These are phyloP conservation scores for Pedinophyceae sp. DNA, from an alignment of 139 green algal genomes.

Conservation along the genomic window DNA sequence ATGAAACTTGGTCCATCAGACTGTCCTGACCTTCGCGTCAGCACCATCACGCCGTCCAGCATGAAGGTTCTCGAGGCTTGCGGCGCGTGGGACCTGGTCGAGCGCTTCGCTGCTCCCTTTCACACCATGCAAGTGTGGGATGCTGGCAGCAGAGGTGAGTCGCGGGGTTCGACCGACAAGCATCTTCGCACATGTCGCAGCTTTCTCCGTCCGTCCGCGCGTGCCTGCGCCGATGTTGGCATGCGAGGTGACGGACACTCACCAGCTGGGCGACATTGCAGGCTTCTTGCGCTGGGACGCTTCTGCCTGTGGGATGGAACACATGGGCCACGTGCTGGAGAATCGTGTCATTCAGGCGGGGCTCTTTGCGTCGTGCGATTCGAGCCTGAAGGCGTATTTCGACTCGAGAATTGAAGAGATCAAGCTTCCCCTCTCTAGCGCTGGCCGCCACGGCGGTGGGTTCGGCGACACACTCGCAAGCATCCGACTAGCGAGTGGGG, in stretches of 20 bases:
- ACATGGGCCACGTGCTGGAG: constrained; percentile 3
- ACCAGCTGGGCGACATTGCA: no score
- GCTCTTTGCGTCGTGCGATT: not conserved
- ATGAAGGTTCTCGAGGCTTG: not conserved
- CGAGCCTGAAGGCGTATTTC: not conserved
- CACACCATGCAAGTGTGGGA: constrained; percentile 10
- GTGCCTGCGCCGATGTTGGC: no score
- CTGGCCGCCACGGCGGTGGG: no score
- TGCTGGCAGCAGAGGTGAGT: no score
- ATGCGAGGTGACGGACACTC: no score
- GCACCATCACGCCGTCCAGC: constrained; percentile 1
- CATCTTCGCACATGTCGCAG: no score
- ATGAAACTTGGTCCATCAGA: not conserved
- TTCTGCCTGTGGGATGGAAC: not conserved
- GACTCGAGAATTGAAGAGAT: not conserved
- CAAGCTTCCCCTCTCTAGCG: not conserved
- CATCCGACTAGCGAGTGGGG: not conserved
- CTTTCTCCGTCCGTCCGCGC: no score
- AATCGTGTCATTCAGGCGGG: constrained; percentile 3
- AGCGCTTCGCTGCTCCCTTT: not conserved
- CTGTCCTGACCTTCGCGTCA: constrained; percentile 1
- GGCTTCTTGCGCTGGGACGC: not conserved
- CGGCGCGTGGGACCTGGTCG: not conserved
- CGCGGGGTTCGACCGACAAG: no score
- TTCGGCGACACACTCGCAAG: not conserved